These are phyloP conservation scores for Diplodia seriata DNA, from an alignment of 2,329 filamentous ascomycete species.

Conservation along the genomic window DNA sequence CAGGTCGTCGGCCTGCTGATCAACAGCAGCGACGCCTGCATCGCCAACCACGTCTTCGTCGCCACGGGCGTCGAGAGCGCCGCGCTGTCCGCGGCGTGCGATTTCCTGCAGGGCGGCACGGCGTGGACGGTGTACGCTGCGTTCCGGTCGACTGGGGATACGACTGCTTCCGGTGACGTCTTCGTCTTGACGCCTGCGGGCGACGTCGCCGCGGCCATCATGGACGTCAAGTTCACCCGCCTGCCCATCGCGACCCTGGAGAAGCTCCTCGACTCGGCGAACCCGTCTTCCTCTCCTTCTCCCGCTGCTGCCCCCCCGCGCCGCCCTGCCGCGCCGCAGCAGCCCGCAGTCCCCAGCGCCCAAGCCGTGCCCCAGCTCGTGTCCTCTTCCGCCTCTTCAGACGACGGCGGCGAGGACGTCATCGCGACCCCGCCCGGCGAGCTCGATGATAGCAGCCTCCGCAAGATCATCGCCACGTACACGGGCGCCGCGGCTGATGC, in stretches of 20 bases:
- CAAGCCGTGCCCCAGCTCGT: neutral
- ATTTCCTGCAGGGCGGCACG: conserved; percentile 33
- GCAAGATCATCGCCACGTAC: neutral
- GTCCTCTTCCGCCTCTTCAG: neutral
- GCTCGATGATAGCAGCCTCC: neutral
- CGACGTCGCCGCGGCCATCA: conserved; percentile 32
- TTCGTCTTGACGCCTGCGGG: conserved; percentile 3
- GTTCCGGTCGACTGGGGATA: neutral
- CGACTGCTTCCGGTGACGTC: neutral
- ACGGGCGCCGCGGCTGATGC: neutral
- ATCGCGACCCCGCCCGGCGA: neutral
- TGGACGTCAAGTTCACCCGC: conserved; percentile 35
- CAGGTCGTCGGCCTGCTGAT: conserved; percentile 37
- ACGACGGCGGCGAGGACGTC: neutral
- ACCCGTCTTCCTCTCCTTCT: too few relatives aligned
- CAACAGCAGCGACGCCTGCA: conserved; percentile 35
- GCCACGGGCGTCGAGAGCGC: conserved; percentile 35
- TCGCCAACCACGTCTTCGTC: conserved; percentile 35
- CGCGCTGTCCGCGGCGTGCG: neutral
- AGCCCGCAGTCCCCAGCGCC: neutral
- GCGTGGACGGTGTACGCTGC: neutral
- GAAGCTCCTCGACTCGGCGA: conserved; percentile 19
- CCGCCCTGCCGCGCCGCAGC: too few relatives aligned
- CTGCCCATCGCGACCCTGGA: conserved; percentile 35
- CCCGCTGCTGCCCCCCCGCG: too few relatives aligned